Percentiles rank a stretch among this genome's conserved stretches.
These are phyloP conservation scores for Phytopythium chamaehyphon DNA, from an alignment of 352 stramenopile genomes.

Conservation along the genomic window DNA sequence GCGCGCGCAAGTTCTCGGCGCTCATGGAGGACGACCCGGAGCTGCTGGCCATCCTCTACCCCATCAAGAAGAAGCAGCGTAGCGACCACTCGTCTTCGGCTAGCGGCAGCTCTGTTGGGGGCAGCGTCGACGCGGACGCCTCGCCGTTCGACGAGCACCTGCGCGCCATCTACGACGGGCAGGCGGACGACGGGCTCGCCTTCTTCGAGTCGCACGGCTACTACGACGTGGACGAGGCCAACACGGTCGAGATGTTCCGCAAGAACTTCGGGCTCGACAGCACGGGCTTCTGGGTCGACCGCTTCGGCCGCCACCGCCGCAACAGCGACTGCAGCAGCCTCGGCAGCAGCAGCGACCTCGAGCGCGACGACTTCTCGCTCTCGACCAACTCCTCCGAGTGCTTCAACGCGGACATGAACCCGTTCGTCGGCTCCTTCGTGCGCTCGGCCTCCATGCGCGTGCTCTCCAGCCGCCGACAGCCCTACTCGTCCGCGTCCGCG, in stretches of 20 bases:
- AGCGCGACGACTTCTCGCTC: slow-evolving; percentile 34
- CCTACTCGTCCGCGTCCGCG: slow-evolving; percentile 7
- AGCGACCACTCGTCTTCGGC: slow-evolving; percentile 19
- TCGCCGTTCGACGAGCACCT: slow-evolving; percentile 67
- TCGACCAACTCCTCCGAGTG: slow-evolving; percentile 23
- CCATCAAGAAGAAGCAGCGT: slow-evolving; percentile 32
- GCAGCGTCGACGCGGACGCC: slow-evolving; percentile 9
- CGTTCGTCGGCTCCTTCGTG: slow-evolving; percentile 8
- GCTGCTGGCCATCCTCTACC: slow-evolving; percentile 3
- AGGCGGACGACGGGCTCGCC: slow-evolving; percentile 49
- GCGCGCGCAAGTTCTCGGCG: slow-evolving; percentile 27
- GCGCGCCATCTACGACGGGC: slow-evolving; percentile 54
- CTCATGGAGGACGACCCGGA: slow-evolving; percentile 23
- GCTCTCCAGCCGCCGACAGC: neutral
- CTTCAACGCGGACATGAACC: slow-evolving; percentile 20
- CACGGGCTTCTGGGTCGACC: slow-evolving; percentile 58
- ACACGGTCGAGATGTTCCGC: slow-evolving; percentile 79
- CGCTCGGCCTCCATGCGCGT: slow-evolving; percentile 2
- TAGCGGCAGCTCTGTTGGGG: slow-evolving; percentile 18
- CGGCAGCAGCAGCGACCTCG: slow-evolving; percentile 10
- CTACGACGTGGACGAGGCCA: slow-evolving; percentile 78
- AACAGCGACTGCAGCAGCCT: slow-evolving; percentile 14
- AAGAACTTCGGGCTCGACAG: slow-evolving; percentile 55
- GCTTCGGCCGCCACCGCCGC: slow-evolving; percentile 15
- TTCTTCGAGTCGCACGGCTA: slow-evolving; percentile 84